A percentile compares a stretch with the other conserved stretches of the same genome.
These are phyloP conservation scores for Scheffersomyces segobiensis DNA, from an alignment of 1,139 yeast species.

Conservation along the genomic window DNA sequence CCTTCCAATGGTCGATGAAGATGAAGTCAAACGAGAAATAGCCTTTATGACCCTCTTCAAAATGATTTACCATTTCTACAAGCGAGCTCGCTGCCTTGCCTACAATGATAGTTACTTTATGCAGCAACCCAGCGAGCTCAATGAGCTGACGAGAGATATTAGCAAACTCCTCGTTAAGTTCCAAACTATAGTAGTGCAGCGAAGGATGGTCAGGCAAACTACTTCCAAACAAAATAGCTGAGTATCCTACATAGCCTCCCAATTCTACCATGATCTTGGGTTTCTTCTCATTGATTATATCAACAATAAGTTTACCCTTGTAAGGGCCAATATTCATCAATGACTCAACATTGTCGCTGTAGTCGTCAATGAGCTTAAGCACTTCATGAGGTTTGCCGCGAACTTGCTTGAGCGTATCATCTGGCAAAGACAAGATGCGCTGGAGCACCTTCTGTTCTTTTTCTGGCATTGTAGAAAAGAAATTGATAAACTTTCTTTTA, in stretches of 20 bases:
- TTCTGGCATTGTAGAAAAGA: conserved; percentile 3
- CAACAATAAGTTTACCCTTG: conserved; percentile 33
- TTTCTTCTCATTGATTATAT: conserved; percentile 21
- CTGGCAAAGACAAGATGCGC: conserved; percentile 22
- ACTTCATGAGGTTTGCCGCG: conserved; percentile 32
- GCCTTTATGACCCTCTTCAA: conserved; percentile 18
- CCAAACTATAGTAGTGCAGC: conserved; percentile 41
- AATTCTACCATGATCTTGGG: conserved; percentile 42
- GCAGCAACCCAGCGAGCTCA: conserved; percentile 37
- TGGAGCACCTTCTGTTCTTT: conserved; percentile 24
- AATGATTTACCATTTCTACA: conserved; percentile 13
- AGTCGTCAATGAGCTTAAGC: conserved; percentile 32
- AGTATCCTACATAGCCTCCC: conserved; percentile 48
- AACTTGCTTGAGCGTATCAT: conserved; percentile 17
- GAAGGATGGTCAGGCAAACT: conserved; percentile 22
- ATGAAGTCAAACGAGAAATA: conserved; percentile 30
- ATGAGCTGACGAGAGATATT: conserved; percentile 29
- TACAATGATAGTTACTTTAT: conserved; percentile 32
- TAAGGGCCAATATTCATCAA: conserved; percentile 36
- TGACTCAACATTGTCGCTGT: conserved; percentile 9
- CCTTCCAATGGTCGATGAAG: conserved; percentile 45
- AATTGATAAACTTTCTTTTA: background rate
- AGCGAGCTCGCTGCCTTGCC: conserved; percentile 38
- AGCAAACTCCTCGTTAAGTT: conserved; percentile 33
- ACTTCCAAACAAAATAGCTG: conserved; percentile 38